Conservation (phyloP, 306 rosid species). For the Mimosa pudica region DNA sequence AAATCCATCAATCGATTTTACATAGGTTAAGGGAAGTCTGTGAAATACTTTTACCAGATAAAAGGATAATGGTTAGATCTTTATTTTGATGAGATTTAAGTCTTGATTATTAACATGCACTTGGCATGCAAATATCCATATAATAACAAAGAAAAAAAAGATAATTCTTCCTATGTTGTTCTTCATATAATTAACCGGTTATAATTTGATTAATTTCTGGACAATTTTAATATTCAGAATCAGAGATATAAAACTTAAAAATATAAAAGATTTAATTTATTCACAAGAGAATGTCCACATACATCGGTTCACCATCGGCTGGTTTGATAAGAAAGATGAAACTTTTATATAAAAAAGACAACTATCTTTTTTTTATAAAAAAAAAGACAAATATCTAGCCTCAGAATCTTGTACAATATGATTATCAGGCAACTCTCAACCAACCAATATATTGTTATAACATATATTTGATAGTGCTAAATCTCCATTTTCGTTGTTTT, state of each 20-base stretch:
- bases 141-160: not conserved
- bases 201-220: not conserved
- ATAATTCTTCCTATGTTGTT: not conserved
- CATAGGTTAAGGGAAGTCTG: not conserved
- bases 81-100: not conserved
- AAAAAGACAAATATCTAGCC: not conserved
- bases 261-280: not conserved
- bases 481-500: not conserved
- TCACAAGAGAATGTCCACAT: not conserved
- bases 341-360: not conserved
- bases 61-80: not conserved
- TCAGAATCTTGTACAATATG: not conserved
- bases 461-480: not conserved
- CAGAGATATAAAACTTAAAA: not conserved
- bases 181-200: not conserved
- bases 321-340: not conserved
- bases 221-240: not conserved
- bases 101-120: not conserved
- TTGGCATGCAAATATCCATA: not conserved
- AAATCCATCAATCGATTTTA: not conserved
- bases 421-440: not conserved
- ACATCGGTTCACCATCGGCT: not conserved
- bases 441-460: not conserved
- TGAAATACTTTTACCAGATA: not conserved
- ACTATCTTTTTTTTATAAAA: not conserved